These are phyloP conservation scores for Hypoxylon sp. DNA, from an alignment of 2,329 filamentous ascomycete genomes.

Conservation along the genomic window DNA sequence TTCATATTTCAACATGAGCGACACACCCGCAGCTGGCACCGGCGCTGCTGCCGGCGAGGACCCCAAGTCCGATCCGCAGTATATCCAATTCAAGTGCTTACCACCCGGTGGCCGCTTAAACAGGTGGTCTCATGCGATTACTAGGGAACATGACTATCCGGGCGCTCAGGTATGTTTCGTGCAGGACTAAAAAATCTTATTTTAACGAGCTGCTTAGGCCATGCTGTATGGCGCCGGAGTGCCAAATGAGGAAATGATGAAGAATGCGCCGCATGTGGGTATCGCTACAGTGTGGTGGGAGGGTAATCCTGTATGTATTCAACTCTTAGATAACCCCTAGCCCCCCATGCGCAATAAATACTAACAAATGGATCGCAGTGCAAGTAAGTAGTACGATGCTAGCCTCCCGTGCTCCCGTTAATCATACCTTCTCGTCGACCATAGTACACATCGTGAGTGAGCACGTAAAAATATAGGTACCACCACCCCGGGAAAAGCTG, in stretches of 20 bases:
- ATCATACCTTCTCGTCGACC: conserved; percentile 26
- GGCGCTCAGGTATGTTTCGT: conserved; percentile 77
- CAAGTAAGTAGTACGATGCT: conserved; percentile 45
- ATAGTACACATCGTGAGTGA: conserved; percentile 50
- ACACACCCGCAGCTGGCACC: conserved; percentile 34
- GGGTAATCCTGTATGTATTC: conserved; percentile 80
- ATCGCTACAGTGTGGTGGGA: conserved; percentile 97
- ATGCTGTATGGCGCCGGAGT: conserved; percentile 97
- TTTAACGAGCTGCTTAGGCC: conserved; percentile 65
- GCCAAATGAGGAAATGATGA: conserved; percentile 85
- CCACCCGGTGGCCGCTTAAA: conserved; percentile 74
- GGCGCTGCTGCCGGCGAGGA: conserved; percentile 46
- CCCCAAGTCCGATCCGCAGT: conserved; percentile 63
- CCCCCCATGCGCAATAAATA: neutral
- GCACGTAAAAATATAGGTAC: neutral
- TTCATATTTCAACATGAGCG: conserved; percentile 39
- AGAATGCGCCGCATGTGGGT: conserved; percentile 89
- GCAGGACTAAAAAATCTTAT: neutral
- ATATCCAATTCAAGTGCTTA: conserved; percentile 64
- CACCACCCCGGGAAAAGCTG: conserved; percentile 15
- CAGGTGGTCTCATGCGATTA: conserved; percentile 85
- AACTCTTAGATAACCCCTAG: neutral
- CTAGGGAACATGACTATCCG: conserved; percentile 87
- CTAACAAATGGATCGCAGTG: conserved; percentile 42
- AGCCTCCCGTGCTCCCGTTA: conserved; percentile 1